Percentiles rank a stretch among this genome's conserved stretches.
phyloP scores from a whole-genome alignment of 2,329 filamentous ascomycete genomes.

The Aspergillus sp. region DNA sequence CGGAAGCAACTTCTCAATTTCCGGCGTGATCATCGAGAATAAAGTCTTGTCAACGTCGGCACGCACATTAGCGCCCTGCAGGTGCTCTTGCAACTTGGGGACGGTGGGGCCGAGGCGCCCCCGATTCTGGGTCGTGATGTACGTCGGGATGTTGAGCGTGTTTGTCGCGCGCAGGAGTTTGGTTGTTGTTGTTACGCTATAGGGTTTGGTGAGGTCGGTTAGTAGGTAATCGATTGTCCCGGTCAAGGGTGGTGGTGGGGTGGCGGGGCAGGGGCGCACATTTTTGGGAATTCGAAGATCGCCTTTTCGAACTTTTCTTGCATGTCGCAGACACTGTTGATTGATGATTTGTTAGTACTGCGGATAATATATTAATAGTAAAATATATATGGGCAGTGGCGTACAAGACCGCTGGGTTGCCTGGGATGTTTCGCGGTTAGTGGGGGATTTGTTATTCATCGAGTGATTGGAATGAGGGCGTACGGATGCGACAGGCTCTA shows the following conservation, averaged over 20 bases:
- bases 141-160: conserved; percentile 66
- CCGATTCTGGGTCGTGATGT: conserved; percentile 82
- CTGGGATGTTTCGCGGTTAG: conserved; percentile 24
- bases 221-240: neutral
- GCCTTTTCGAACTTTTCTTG: conserved; percentile 87
- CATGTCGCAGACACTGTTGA: conserved; percentile 79
- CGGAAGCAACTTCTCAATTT: conserved; percentile 51
- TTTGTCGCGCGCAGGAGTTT: conserved; percentile 66
- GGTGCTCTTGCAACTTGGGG: conserved; percentile 63
- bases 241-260: no score
- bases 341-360: neutral
- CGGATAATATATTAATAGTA: neutral
- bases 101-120: conserved; percentile 78
- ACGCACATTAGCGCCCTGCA: conserved; percentile 46
- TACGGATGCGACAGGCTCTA: conserved; percentile 29
- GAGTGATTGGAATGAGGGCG: conserved; percentile 16
- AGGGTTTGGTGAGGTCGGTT: neutral
- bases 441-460: neutral
- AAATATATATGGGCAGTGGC: conserved; percentile 11
- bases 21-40: conserved; percentile 83
- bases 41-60: conserved; percentile 77
- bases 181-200: conserved; percentile 63
- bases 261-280: conserved; percentile 50
- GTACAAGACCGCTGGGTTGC: conserved; percentile 50
- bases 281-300: conserved; percentile 81